Percentiles rank a stretch among this genome's conserved stretches.
Evolutionary conservation across 2,329 filamentous ascomycete genomes (phyloP).

Genomic region (Fusarium algeriense): DNA sequence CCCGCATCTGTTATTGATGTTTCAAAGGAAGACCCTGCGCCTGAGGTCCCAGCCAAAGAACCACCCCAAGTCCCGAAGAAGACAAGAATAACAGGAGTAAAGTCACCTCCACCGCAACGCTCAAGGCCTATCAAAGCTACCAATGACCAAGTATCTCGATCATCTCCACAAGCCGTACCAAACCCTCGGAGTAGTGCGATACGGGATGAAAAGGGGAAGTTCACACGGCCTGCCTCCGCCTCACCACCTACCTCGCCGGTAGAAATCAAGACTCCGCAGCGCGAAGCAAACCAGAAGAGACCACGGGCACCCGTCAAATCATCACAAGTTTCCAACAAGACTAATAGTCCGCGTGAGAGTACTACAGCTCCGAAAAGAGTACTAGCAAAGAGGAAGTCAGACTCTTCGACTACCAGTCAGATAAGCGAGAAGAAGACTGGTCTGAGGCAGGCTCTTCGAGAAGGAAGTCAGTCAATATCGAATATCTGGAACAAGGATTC

Average conservation of each 20-base stretch:
- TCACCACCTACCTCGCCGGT: slow-evolving; percentile 27
- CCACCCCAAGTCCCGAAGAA: slow-evolving; percentile 31
- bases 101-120: slow-evolving; percentile 29
- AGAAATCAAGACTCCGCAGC: slow-evolving; percentile 23
- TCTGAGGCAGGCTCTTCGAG: slow-evolving; percentile 65
- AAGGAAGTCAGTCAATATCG: slow-evolving; percentile 60
- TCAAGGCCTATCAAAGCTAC: slow-evolving; percentile 13
- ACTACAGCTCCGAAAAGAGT: slow-evolving; percentile 23
- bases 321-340: slow-evolving; percentile 47
- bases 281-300: slow-evolving; percentile 45
- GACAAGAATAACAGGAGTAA: slow-evolving; percentile 1
- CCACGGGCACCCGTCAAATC: slow-evolving; percentile 34
- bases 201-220: slow-evolving; percentile 25
- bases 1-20: slow-evolving; percentile 47
- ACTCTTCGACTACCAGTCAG: slow-evolving; percentile 26
- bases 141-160: slow-evolving; percentile 14
- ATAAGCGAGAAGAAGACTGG: slow-evolving; percentile 59
- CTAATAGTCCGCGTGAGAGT: slow-evolving; percentile 39
- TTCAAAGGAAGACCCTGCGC: slow-evolving; percentile 38
- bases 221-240: slow-evolving; percentile 14
- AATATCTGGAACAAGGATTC: slow-evolving; percentile 65
- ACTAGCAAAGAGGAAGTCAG: slow-evolving; percentile 42
- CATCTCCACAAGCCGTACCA: slow-evolving; percentile 3
- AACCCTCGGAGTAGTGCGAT: slow-evolving; percentile 7
- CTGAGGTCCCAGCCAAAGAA: slow-evolving; percentile 15